These are phyloP conservation scores for Termitomyces titanicus DNA, from an alignment of 768 basidiomycete genomes.

Conservation along the genomic window DNA sequence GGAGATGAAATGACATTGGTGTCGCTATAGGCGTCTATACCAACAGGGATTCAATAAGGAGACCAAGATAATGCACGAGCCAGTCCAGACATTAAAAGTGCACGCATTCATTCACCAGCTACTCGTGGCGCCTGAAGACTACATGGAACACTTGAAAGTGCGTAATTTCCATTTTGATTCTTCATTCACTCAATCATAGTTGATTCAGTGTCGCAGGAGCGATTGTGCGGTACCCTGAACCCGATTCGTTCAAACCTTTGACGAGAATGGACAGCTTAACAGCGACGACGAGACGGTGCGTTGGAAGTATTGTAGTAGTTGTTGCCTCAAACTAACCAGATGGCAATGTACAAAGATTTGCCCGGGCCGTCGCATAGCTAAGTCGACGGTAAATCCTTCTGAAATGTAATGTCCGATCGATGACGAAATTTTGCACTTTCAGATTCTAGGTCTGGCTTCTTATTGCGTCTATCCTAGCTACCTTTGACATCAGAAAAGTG, in stretches of 20 bases:
- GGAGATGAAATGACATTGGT: slow-evolving; percentile 28
- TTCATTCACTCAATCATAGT: neutral
- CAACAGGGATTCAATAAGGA: slow-evolving; percentile 24
- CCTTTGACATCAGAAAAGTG: neutral
- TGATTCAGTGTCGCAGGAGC: slow-evolving; percentile 7
- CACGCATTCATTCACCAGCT: slow-evolving; percentile 16
- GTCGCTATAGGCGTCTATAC: slow-evolving; percentile 22
- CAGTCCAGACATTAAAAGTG: slow-evolving; percentile 20
- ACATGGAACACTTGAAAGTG: slow-evolving; percentile 9
- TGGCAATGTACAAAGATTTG: neutral
- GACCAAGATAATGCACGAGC: slow-evolving; percentile 15
- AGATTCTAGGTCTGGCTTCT: neutral
- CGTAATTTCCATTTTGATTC: neutral
- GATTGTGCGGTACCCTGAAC: no score
- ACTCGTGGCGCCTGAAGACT: slow-evolving; percentile 14
- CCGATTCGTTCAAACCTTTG: no score
- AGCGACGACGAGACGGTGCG: neutral
- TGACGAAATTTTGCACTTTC: neutral
- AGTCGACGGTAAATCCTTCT: neutral
- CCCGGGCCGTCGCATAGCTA: neutral
- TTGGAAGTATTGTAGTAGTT: neutral
- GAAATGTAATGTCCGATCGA: neutral
- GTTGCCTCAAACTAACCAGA: neutral
- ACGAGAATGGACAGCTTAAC: slow-evolving; percentile 16
- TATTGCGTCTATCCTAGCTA: neutral